A percentile compares a stretch with the other conserved stretches of the same genome.
Evolutionary conservation across 2,329 filamentous ascomycete genomes (phyloP).

Genomic region (Nannizzia gypsea): DNA sequence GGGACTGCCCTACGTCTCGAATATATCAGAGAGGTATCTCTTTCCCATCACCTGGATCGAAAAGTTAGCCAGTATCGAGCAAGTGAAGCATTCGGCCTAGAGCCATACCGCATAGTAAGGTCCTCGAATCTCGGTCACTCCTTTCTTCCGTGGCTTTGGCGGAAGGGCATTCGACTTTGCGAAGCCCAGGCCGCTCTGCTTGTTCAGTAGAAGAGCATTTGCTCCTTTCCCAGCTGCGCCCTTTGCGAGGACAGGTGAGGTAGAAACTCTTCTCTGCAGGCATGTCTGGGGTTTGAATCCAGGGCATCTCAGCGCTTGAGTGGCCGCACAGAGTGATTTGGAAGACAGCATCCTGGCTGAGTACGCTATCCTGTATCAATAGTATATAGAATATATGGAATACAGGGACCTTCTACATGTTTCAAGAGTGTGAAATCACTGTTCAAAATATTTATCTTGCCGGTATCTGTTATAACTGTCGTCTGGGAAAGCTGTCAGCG

Average conservation of each 20-base stretch:
- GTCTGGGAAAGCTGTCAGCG: not conserved
- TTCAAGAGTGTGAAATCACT: no score
- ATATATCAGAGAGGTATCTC: slow-evolving; percentile 40
- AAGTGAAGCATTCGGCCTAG: no score
- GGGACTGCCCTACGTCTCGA: slow-evolving; percentile 36
- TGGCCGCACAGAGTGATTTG: not conserved
- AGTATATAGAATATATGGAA: not conserved
- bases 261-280: not conserved
- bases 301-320: not conserved
- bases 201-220: slow-evolving; percentile 38
- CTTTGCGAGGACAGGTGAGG: not conserved
- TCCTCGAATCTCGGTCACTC: slow-evolving; percentile 45
- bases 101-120: slow-evolving; percentile 41
- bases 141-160: slow-evolving; percentile 38
- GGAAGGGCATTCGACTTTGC: slow-evolving; percentile 39
- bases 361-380: no score
- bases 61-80: not conserved
- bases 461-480: not conserved
- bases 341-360: not conserved
- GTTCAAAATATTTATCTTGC: not conserved
- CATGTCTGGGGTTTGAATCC: not conserved
- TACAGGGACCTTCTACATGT: not conserved
- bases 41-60: slow-evolving; percentile 38
- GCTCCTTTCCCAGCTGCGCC: slow-evolving; percentile 1
- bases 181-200: slow-evolving; percentile 40